Conservation (phyloP, 2,329 filamentous ascomycete species). For the Monosporascus sp. region DNA sequence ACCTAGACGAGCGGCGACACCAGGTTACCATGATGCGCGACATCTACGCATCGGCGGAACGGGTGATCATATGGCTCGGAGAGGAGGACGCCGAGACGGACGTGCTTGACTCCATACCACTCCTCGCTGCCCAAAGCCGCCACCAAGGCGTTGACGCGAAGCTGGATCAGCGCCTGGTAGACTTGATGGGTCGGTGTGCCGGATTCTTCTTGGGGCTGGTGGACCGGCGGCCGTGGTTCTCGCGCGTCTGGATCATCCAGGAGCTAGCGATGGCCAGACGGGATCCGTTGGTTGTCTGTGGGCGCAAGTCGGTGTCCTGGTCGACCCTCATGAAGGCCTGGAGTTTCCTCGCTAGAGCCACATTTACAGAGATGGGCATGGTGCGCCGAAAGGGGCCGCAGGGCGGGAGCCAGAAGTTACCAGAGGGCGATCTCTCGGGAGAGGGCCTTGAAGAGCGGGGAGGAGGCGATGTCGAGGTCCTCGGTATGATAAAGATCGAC, state of each 20-base stretch:
- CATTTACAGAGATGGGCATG: background rate
- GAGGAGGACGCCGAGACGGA: constrained; percentile 3
- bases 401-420: no score
- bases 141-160: background rate
- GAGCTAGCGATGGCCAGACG: constrained; percentile 6
- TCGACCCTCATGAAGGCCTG: constrained; percentile 2
- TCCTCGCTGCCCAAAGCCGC: constrained; percentile 1
- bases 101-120: constrained; percentile 1
- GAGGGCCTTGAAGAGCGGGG: no score
- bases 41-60: constrained; percentile 8
- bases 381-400: background rate
- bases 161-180: background rate
- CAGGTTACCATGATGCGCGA: constrained; percentile 10
- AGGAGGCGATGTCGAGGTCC: constrained; percentile 1
- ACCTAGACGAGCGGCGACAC: constrained; percentile 7
- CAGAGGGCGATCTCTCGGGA: no score
- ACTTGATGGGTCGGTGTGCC: background rate
- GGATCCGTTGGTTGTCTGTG: constrained; percentile 5
- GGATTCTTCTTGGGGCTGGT: constrained; percentile 1
- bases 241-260: constrained; percentile 9
- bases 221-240: constrained; percentile 3
- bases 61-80: constrained; percentile 10
- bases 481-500: background rate
- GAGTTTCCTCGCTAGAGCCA: background rate
- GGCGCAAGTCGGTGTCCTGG: constrained; percentile 2